Conservation (phyloP, 2,329 filamentous ascomycete genomes). For the Monosporascus sp. region DNA sequence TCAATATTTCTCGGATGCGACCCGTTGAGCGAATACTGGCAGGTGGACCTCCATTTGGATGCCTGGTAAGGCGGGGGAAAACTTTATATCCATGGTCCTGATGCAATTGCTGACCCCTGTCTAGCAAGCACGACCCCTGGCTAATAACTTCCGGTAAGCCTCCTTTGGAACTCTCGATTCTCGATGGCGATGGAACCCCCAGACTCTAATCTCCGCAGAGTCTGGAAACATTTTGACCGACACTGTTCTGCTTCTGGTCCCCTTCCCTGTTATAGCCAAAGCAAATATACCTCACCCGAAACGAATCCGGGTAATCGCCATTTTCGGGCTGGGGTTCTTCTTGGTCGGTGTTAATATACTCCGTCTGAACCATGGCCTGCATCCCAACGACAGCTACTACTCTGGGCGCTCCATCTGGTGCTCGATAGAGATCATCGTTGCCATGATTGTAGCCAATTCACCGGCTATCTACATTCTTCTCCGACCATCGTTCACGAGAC, state of each 20-base stretch:
- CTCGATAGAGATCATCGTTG: slow-evolving; percentile 9
- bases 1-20: slow-evolving; percentile 13
- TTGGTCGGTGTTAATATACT: slow-evolving; percentile 9
- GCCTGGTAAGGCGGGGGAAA: not conserved
- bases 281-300: slow-evolving; percentile 1
- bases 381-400: not conserved
- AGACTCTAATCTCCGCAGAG: slow-evolving; percentile 3
- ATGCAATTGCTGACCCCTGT: not conserved
- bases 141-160: slow-evolving; percentile 11
- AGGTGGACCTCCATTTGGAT: not conserved
- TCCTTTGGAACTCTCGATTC: not conserved
- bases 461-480: slow-evolving; percentile 10
- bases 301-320: not conserved
- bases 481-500: not conserved
- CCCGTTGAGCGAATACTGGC: slow-evolving; percentile 8
- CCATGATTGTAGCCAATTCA: slow-evolving; percentile 6
- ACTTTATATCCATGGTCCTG: not conserved
- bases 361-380: slow-evolving; percentile 6
- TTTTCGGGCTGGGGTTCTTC: slow-evolving; percentile 4
- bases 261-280: slow-evolving; percentile 6
- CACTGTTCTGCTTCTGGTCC: slow-evolving; percentile 5
- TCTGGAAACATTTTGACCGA: slow-evolving; percentile 10
- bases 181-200: not conserved
- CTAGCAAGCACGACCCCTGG: slow-evolving; percentile 7
- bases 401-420: slow-evolving; percentile 8